Evolutionary conservation across 169 alveolate species (phyloP).

Genomic region (Eimeria praecox): DNA sequence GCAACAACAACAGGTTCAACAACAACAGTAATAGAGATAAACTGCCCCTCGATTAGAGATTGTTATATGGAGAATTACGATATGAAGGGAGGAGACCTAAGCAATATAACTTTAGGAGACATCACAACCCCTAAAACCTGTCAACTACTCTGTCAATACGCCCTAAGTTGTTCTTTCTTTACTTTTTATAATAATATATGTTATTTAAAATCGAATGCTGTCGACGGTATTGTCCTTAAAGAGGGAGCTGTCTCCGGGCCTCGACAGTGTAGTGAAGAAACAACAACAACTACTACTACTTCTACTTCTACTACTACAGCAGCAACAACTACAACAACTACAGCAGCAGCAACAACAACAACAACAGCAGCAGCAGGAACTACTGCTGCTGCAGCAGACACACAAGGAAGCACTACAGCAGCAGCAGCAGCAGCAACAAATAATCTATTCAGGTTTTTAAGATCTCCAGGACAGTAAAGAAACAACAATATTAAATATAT

Average conservation of each 20-base stretch:
- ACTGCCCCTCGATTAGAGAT: not conserved
- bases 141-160: conserved; percentile 11
- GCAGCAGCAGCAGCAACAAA: too few species aligned
- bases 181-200: not conserved
- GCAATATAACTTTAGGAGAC: not conserved
- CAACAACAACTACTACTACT: not conserved
- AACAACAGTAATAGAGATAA: not conserved
- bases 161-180: not conserved
- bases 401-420: too few species aligned
- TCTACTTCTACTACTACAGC: too few species aligned
- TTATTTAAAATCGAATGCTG: not conserved
- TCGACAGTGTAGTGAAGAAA: not conserved
- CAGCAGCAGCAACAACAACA: not conserved
- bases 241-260: conserved; percentile 16
- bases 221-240: not conserved
- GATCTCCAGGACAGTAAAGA: too few species aligned
- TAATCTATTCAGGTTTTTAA: too few species aligned
- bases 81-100: not conserved
- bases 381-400: too few species aligned
- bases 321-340: too few species aligned
- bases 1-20: not conserved
- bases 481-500: too few species aligned
- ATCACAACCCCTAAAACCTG: not conserved
- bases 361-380: not conserved
- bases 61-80: conserved; percentile 5